A percentile compares a stretch with the other conserved stretches of the same genome.
Evolutionary conservation across 768 basidiomycete species (phyloP).

Genomic region (Lentinula edodes): DNA sequence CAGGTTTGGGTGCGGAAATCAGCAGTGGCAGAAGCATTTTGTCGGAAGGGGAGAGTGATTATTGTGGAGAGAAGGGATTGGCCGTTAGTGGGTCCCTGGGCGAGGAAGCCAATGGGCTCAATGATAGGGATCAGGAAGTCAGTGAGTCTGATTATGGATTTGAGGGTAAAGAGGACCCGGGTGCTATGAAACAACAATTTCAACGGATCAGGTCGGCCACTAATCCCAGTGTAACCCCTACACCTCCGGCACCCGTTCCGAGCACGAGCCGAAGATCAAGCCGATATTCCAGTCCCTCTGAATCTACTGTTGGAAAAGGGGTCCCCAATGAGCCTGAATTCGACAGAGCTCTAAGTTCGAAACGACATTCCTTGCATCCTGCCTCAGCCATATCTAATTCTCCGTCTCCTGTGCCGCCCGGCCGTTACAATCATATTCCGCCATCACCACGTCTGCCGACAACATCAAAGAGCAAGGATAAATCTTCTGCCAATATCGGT

Average conservation of each 20-base stretch:
- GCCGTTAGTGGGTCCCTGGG: slow-evolving; percentile 26
- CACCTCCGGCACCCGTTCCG: neutral
- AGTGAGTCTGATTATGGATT: slow-evolving; percentile 22
- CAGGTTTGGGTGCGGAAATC: neutral
- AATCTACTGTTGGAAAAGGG: neutral
- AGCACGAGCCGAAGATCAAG: neutral
- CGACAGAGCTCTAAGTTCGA: neutral
- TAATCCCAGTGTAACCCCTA: neutral
- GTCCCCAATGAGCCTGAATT: neutral
- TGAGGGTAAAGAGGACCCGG: slow-evolving; percentile 5
- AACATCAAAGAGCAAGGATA: neutral
- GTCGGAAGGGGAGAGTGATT: slow-evolving; percentile 24
- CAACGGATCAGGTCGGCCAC: too few species aligned
- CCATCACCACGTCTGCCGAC: neutral
- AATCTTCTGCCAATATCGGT: neutral
- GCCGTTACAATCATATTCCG: neutral
- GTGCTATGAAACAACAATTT: neutral
- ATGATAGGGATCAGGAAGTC: slow-evolving; percentile 9
- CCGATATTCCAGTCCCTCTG: neutral
- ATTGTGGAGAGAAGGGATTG: slow-evolving; percentile 27
- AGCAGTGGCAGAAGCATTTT: neutral
- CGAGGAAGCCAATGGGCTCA: slow-evolving; percentile 13
- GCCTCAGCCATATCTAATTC: neutral
- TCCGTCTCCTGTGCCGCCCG: neutral
- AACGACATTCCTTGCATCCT: neutral